Evolutionary conservation across 2,329 filamentous ascomycete species (phyloP).

Genomic region (Setomelanomma holmii): DNA sequence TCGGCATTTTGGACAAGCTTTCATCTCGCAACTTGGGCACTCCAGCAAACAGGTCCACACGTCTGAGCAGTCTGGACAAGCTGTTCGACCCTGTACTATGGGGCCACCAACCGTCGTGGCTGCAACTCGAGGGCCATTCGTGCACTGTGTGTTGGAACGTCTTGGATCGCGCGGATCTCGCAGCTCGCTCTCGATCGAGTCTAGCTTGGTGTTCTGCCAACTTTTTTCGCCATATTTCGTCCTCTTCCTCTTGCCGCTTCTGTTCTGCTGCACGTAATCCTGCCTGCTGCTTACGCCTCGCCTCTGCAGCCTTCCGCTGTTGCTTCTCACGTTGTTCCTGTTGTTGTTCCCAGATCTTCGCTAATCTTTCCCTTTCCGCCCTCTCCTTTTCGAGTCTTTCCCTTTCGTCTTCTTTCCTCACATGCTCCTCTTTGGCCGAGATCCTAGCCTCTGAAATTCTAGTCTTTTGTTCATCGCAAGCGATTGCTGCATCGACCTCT

Average conservation of each 20-base stretch:
- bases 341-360: not conserved
- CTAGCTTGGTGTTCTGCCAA: not conserved
- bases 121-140: constrained; percentile 10
- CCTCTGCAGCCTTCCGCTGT: constrained; percentile 5
- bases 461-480: constrained; percentile 21
- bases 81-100: constrained; percentile 17
- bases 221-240: not conserved
- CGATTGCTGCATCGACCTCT: constrained; percentile 21
- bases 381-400: not conserved
- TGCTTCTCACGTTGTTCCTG: constrained; percentile 1
- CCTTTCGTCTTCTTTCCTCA: not conserved
- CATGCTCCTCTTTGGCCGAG: not conserved
- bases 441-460: not conserved
- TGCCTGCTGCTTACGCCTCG: not conserved
- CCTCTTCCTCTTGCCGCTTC: not conserved
- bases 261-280: not conserved
- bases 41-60: constrained; percentile 22
- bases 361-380: not conserved
- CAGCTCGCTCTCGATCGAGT: not conserved
- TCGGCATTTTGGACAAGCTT: constrained; percentile 26
- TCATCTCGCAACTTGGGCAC: constrained; percentile 18
- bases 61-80: constrained; percentile 20
- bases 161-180: not conserved
- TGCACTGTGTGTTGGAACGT: not conserved
- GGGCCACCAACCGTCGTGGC: constrained; percentile 23